phyloP scores from a whole-genome alignment of 768 basidiomycete species.

The Lentinula guzmanii region DNA sequence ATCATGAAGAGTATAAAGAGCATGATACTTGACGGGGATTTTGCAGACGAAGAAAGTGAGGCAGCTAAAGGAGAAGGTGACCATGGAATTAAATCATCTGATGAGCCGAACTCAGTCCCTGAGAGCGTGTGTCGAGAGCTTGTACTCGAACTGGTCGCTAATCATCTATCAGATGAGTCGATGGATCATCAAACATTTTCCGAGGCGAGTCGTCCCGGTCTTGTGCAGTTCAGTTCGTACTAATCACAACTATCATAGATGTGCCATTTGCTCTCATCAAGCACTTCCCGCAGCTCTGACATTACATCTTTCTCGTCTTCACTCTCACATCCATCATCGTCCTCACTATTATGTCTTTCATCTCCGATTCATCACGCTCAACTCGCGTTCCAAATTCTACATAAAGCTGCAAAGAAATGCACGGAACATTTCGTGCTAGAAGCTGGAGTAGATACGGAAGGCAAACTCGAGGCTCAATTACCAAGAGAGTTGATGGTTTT shows the following conservation, averaged over 20 bases:
- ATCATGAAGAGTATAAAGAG: conserved; percentile 58
- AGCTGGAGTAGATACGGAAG: conserved; percentile 72
- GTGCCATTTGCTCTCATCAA: conserved; percentile 70
- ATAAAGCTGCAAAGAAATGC: conserved; percentile 59
- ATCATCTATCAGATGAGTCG: conserved; percentile 50
- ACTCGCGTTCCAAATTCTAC: conserved; percentile 71
- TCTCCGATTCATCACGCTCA: conserved; percentile 36
- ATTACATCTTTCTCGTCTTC: background rate
- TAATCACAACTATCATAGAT: conserved; percentile 40
- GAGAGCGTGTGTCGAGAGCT: conserved; percentile 62
- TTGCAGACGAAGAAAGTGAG: background rate
- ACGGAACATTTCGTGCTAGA: conserved; percentile 87
- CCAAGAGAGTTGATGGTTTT: conserved; percentile 65
- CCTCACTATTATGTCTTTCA: conserved; percentile 38
- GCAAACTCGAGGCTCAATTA: conserved; percentile 42
- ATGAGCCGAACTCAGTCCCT: conserved; percentile 28
- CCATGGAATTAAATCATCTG: background rate
- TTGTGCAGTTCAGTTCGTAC: background rate
- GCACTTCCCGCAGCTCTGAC: conserved; percentile 19
- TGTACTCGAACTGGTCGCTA: conserved; percentile 61
- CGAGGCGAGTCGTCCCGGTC: conserved; percentile 34
- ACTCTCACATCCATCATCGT: background rate
- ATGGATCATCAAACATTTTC: conserved; percentile 59
- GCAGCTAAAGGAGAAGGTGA: background rate
- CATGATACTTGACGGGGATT: conserved; percentile 18